Conservation (phyloP, 2,329 filamentous ascomycete genomes). For the Botryosphaeria dothidea region DNA sequence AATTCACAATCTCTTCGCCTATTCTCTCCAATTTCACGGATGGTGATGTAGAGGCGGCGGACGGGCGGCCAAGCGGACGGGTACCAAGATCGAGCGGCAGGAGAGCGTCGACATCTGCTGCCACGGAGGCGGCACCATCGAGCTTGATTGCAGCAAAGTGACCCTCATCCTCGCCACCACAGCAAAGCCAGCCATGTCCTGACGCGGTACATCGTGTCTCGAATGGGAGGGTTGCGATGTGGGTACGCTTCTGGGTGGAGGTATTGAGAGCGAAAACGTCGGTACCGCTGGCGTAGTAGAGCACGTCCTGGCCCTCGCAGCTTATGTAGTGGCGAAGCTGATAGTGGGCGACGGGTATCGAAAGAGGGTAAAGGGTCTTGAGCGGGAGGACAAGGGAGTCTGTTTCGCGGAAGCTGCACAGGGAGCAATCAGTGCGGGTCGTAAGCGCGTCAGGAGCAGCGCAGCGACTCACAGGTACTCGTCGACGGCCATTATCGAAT, state of each 20-base stretch:
- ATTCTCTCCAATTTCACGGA: conserved; percentile 59
- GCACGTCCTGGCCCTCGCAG: conserved; percentile 70
- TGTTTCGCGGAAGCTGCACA: conserved; percentile 46
- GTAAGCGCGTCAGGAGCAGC: not conserved
- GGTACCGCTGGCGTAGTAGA: conserved; percentile 81
- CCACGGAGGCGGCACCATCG: conserved; percentile 41
- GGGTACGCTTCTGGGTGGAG: conserved; percentile 69
- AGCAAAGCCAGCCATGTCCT: conserved; percentile 83
- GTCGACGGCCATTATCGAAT: conserved; percentile 39
- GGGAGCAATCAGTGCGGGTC: conserved; percentile 24
- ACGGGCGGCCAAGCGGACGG: conserved; percentile 29
- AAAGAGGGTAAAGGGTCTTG: conserved; percentile 49
- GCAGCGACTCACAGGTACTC: conserved; percentile 34
- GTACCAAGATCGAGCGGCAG: conserved; percentile 55
- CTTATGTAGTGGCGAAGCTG: conserved; percentile 89
- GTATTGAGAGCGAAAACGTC: conserved; percentile 63
- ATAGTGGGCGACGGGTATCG: conserved; percentile 65
- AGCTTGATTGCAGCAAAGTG: conserved; percentile 81
- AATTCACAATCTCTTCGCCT: conserved; percentile 66
- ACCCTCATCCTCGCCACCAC: conserved; percentile 80
- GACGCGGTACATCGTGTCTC: conserved; percentile 84
- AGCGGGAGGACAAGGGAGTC: conserved; percentile 46
- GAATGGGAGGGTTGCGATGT: conserved; percentile 68
- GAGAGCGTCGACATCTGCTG: conserved; percentile 57
- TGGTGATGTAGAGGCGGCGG: conserved; percentile 27